A percentile compares a stretch with the other conserved stretches of the same genome.
These are phyloP conservation scores for Vigna nakashimae DNA, from an alignment of 306 rosid genomes.

Conservation along the genomic window DNA sequence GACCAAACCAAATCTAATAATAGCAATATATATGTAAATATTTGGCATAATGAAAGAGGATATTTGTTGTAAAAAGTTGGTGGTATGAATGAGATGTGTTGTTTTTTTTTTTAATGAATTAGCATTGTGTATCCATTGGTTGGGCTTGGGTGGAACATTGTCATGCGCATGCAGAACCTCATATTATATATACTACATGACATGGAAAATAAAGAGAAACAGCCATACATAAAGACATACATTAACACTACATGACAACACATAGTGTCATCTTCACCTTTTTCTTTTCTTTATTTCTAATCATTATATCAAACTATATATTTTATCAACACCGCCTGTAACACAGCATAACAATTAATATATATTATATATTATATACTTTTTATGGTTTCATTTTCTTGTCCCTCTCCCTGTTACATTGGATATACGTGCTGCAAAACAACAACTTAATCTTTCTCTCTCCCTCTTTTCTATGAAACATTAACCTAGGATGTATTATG, in stretches of 20 bases:
- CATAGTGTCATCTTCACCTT: constrained; percentile 31
- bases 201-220: not conserved
- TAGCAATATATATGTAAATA: not conserved
- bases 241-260: constrained; percentile 32
- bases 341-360: constrained; percentile 24
- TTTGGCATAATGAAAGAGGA: constrained; percentile 1
- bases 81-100: constrained; percentile 16
- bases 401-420: constrained; percentile 39
- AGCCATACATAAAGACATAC: not conserved
- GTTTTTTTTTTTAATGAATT: not conserved
- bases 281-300: not conserved
- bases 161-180: constrained; percentile 48
- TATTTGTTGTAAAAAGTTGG: not conserved
- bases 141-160: constrained; percentile 40
- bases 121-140: constrained; percentile 19
- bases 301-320: not conserved
- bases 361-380: too few relatives aligned
- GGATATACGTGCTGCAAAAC: constrained; percentile 14
- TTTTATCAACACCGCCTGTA: constrained; percentile 34
- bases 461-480: too few relatives aligned
- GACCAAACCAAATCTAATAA: constrained; percentile 5
- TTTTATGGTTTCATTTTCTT: not conserved
- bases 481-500: too few relatives aligned
- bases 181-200: not conserved
- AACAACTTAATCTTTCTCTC: too few relatives aligned